Evolutionary conservation across 2,329 filamentous ascomycete species (phyloP), one percentile per base, ranked within the genome.

Genomic region (Arthrobotrys pseudoclavata): DNA sequence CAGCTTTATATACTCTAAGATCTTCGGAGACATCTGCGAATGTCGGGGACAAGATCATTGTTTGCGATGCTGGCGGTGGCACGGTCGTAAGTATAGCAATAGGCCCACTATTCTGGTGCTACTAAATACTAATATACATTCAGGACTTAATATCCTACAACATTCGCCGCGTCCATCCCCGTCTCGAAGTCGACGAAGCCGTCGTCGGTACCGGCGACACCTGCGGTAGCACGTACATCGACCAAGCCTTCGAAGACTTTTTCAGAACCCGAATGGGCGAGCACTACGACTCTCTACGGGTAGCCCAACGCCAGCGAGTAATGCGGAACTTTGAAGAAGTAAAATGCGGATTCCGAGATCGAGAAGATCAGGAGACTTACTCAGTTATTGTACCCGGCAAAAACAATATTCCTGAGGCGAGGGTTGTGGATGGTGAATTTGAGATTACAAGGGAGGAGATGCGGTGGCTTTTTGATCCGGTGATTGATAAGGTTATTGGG

Each of bases 1-100:
- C 87, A 7, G 87, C 86, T 2, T 82, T 87, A 22, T 87, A 86
- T 79, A 85, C 86, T 0, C 82, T 88, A 4, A 84, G 85, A 64
- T 69, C 75, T 22, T 52, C 63, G 5, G 69, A 79, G 24, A 60
- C 62, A 22, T 84, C 84, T 7, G 81, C 86, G 3, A 82, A 85
- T 57, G 79, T 84, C 4, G 84, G 84, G 13, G 85, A 86, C 26
- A 85, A 84, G 22, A 85, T 88, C 53, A 85, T 88, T 15, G 84
- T 88, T 0, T 86, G 86, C 40, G 86, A 88, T 78, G 86, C 86
- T 13, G 87, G 87, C 5, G 87, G 87, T 22, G 87, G 86, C 7
- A 87, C 86, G 0, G 86, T 87, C 1, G 96, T 98, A 90, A 87
- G 98, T 87, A 97, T 97, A 7, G 18, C 42, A 15, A 66, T 53